phyloP scores from a whole-genome alignment of 768 basidiomycete species.

The Pleurotus citrinopileatus region DNA sequence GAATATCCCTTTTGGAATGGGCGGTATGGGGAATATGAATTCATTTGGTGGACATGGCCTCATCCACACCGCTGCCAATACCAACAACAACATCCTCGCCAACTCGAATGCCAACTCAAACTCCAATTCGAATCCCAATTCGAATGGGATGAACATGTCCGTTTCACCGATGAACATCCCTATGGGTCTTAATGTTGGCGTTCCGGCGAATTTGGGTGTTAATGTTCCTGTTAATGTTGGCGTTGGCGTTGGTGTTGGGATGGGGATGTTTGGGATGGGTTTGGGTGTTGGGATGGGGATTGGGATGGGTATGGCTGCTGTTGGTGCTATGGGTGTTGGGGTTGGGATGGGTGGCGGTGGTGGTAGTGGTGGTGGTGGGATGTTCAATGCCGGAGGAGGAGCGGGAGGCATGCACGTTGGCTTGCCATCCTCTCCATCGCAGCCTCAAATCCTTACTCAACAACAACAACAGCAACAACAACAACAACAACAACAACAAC shows the following conservation, averaged over 20 bases:
- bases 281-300: constrained; percentile 7
- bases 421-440: background rate
- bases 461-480: background rate
- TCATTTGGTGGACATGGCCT: too few species aligned
- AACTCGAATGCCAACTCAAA: too few species aligned
- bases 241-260: constrained; percentile 1
- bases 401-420: background rate
- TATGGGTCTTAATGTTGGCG: background rate
- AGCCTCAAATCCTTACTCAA: background rate
- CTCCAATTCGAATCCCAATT: too few species aligned
- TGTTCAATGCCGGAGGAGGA: too few species aligned
- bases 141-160: too few species aligned
- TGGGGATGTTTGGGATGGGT: constrained; percentile 8
- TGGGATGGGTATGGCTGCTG: constrained; percentile 5
- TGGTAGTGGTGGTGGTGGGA: too few species aligned
- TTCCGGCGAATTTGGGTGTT: background rate
- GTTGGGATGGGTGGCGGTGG: background rate
- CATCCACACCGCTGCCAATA: too few species aligned
- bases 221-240: background rate
- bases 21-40: too few species aligned
- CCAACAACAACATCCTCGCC: too few species aligned
- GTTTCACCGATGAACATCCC: background rate
- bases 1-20: too few species aligned
- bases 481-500: background rate
- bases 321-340: background rate